A percentile compares a stretch with the other conserved stretches of the same genome.
Conservation (phyloP, 768 basidiomycete species). For the Tylopilus sp. region DNA sequence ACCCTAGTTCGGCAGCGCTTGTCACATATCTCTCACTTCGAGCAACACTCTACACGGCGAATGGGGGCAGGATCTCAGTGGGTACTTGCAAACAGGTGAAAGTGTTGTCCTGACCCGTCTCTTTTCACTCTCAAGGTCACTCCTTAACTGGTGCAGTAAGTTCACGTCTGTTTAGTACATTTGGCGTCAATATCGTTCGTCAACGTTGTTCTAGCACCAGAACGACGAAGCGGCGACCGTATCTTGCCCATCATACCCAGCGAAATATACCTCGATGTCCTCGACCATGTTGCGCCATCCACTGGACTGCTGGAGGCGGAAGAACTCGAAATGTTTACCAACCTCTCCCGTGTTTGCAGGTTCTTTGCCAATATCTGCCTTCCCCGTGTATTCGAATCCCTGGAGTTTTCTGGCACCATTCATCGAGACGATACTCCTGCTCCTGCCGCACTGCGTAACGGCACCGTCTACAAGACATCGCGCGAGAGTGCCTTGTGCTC, state of each 20-base stretch:
- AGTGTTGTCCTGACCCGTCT: neutral
- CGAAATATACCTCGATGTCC: constrained; percentile 41
- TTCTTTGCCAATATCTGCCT: constrained; percentile 39
- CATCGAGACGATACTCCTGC: constrained; percentile 1
- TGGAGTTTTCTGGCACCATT: constrained; percentile 24
- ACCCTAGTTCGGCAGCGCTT: too few species aligned
- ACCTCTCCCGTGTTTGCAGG: constrained; percentile 40
- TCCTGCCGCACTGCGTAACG: neutral
- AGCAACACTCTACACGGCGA: too few species aligned
- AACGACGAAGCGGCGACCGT: constrained; percentile 6
- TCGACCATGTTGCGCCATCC: constrained; percentile 30
- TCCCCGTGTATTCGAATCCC: constrained; percentile 37
- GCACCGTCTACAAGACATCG: neutral
- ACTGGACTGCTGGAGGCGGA: constrained; percentile 1
- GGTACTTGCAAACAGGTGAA: too few species aligned
- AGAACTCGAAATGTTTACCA: constrained; percentile 4
- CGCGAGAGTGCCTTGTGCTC: constrained; percentile 22
- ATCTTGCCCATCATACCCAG: constrained; percentile 35
- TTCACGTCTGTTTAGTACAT: neutral
- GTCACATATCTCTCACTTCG: too few species aligned
- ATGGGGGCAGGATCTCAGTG: too few species aligned
- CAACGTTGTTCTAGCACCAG: constrained; percentile 23
- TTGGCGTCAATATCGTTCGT: neutral
- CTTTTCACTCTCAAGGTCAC: too few species aligned
- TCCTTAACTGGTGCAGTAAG: constrained; percentile 1